Conservation (phyloP, 371 early-diverging fungal genomes). For the Mortierella sp. region DNA sequence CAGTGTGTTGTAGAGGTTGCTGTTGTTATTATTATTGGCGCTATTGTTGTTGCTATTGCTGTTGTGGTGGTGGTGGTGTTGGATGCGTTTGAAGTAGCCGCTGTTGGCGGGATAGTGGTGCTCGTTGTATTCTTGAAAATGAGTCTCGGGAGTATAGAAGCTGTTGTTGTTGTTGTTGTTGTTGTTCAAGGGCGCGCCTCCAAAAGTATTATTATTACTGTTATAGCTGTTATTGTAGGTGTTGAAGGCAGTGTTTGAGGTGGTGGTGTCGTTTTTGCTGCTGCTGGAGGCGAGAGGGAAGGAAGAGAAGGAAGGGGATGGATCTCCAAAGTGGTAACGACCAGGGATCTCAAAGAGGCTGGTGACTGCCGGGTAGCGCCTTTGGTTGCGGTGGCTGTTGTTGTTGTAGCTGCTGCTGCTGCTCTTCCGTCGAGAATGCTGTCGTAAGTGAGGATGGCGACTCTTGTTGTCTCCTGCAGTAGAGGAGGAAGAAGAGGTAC, state of each 20-base stretch:
- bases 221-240: neutral
- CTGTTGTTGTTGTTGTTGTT: neutral
- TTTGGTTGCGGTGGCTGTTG: neutral
- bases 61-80: neutral
- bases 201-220: neutral
- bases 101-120: neutral
- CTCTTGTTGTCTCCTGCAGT: neutral
- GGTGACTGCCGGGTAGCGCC: neutral
- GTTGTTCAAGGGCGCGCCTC: neutral
- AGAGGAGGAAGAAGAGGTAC: conserved; percentile 23
- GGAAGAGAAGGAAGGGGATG: neutral
- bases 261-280: neutral
- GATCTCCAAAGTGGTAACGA: conserved; percentile 12
- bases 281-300: neutral
- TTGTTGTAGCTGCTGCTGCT: conserved; percentile 4
- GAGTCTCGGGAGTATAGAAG: neutral
- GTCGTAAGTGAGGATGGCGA: conserved; percentile 23
- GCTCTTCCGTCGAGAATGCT: conserved; percentile 23
- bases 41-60: conserved; percentile 2
- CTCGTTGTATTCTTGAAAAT: neutral
- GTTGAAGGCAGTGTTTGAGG: neutral
- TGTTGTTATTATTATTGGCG: neutral
- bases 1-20: conserved; percentile 17
- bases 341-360: conserved; percentile 10
- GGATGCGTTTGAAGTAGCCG: conserved; percentile 5